Evolutionary conservation across 106 monocot species (phyloP), one percentile per base, ranked within the genome.

Genomic region (Apostasia shenzhenica): DNA sequence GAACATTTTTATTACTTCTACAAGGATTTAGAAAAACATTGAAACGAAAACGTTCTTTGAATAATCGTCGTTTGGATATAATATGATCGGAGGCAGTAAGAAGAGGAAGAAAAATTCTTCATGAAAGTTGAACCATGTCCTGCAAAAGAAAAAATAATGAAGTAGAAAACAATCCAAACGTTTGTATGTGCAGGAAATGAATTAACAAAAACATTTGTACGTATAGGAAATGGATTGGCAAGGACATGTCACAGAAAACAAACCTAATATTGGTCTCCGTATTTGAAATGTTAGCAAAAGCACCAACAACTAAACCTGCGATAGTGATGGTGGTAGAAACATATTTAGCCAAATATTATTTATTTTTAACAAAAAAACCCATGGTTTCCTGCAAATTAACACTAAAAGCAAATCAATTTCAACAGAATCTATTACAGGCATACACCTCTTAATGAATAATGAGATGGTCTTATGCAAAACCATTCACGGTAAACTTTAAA

Each of bases 51-150:
- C 7, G 41, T 47, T 1, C 2, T 2, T 8, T 41, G 4, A 5
- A 26, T 10, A 51, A 54, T 55, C 12, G 26, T 8, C 54, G 13
- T 41, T 67, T 48, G 99, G 99, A 99, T 99, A 99, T 99, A 99
- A 99, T 87, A 99, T 99, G 70, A 99, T 99, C 12, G 99, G 99
- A 45, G 99, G 99, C 12, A 99, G 75, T 69, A 99, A 78, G 85
- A 93, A 99, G 47, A 99, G 74, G 80, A 99, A 93, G 90, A 99
- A 99, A 61, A 99, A 99, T 54, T 99, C 99, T 54, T 99, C 99
- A 41, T 59, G 7, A 59, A 59, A 0, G 42, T 57, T 59, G 59
- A 59, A 59, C 59, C 59, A 59, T 5, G 55, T 55, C 72, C 76
- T 77, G 81, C 13, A 72, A 61, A 71, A 9, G 2, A 56, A 74